Percentiles rank a stretch among this genome's conserved stretches.
phyloP scores from a whole-genome alignment of 345 rosid genomes.

The Syzygium aqueum region DNA sequence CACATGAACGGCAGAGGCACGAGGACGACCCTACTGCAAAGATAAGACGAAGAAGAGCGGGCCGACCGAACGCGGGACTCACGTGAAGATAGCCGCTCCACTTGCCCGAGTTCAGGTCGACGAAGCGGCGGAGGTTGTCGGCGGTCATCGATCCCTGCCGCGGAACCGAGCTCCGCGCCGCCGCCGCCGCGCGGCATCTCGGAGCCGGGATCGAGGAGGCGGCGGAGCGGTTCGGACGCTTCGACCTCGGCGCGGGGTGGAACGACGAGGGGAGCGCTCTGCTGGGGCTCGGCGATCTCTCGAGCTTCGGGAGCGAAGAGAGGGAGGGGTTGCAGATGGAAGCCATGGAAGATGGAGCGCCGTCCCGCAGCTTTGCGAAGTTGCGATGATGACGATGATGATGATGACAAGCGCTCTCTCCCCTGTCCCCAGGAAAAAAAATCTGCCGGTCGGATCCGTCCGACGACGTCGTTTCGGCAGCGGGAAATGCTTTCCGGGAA shows the following conservation, averaged over 20 bases:
- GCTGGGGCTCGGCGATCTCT: not conserved
- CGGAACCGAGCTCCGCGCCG: constrained; percentile 7
- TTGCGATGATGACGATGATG: not conserved
- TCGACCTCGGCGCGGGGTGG: not conserved
- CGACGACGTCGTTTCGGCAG: not conserved
- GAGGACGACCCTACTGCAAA: not conserved
- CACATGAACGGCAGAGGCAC: not conserved
- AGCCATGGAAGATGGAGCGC: not conserved
- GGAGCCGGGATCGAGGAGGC: constrained; percentile 18
- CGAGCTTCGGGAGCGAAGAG: not conserved
- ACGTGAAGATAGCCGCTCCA: constrained; percentile 89
- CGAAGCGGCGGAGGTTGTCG: constrained; percentile 60
- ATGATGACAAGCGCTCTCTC: too few species aligned
- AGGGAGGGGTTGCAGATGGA: not conserved
- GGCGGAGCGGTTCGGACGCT: not conserved
- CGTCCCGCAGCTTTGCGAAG: not conserved
- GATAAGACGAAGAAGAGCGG: not conserved
- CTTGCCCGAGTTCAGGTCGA: constrained; percentile 60
- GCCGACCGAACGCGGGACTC: not conserved
- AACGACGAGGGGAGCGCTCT: not conserved
- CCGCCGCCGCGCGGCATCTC: constrained; percentile 6
- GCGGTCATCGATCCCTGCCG: constrained; percentile 44
- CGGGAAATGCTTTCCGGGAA: not conserved
- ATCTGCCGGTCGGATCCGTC: not conserved
- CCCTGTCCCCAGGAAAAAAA: not conserved